Conservation (phyloP, 305 asterid species). For the Solanum hybrid region DNA sequence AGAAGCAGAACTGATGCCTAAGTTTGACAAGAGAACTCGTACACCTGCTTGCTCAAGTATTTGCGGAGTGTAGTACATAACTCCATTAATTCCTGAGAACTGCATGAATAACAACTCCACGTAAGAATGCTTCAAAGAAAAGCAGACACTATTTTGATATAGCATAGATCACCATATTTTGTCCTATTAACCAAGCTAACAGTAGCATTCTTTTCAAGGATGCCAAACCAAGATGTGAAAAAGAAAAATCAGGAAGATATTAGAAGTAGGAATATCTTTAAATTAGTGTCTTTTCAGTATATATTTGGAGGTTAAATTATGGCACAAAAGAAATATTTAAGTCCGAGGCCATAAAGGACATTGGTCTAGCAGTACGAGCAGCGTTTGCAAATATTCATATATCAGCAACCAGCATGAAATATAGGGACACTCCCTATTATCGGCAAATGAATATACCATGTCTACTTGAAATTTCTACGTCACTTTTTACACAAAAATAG, state of each 20-base stretch:
- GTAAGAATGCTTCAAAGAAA: not conserved
- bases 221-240: not conserved
- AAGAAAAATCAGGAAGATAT: not conserved
- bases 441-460: not conserved
- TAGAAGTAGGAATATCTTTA: not conserved
- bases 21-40: slow-evolving; percentile 35
- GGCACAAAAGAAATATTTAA: not conserved
- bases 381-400: not conserved
- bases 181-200: not conserved
- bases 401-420: not conserved
- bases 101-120: slow-evolving; percentile 10
- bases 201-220: not conserved
- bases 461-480: not conserved
- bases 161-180: not conserved
- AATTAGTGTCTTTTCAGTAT: not conserved
- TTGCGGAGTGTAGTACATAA: slow-evolving; percentile 59
- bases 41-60: slow-evolving; percentile 63
- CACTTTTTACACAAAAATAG: not conserved
- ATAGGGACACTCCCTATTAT: not conserved
- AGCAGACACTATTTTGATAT: not conserved
- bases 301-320: not conserved
- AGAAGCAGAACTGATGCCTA: slow-evolving; percentile 42
- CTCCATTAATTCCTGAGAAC: slow-evolving; percentile 66
- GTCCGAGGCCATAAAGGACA: not conserved
- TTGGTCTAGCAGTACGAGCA: not conserved